phyloP scores from a whole-genome alignment of 306 rosid species.

The Abrus precatorius region DNA sequence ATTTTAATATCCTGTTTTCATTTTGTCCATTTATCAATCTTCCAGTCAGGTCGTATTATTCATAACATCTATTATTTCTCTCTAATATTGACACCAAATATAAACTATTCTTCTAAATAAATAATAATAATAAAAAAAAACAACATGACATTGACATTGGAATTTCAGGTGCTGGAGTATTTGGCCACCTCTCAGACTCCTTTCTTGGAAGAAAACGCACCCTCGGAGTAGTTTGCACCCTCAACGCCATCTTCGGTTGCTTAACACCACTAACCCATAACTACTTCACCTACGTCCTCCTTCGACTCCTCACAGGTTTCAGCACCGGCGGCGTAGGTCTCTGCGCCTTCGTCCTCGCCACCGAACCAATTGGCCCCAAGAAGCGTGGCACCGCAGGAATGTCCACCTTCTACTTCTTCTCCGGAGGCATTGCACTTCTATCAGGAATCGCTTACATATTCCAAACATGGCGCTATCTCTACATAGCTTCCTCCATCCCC shows the following conservation, averaged over 20 bases:
- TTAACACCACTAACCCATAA: slow-evolving; percentile 74
- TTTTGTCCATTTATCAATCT: too few species aligned
- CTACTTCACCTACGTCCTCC: slow-evolving; percentile 64
- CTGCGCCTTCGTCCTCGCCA: slow-evolving; percentile 82
- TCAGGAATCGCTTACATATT: slow-evolving; percentile 72
- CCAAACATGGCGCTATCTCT: slow-evolving; percentile 77
- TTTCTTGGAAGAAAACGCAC: slow-evolving; percentile 88
- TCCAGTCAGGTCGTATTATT: too few species aligned
- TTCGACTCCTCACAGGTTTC: slow-evolving; percentile 88
- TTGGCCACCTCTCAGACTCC: slow-evolving; percentile 93
- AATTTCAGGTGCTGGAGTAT: slow-evolving; percentile 85
- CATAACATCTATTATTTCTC: too few species aligned
- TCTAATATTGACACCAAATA: too few species aligned
- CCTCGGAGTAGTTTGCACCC: slow-evolving; percentile 70
- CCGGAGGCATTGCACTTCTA: slow-evolving; percentile 77
- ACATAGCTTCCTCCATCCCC: slow-evolving; percentile 77
- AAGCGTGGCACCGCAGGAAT: slow-evolving; percentile 80
- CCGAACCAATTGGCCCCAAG: slow-evolving; percentile 79
- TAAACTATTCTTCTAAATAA: too few species aligned
- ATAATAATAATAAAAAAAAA: not conserved
- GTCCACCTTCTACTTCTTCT: slow-evolving; percentile 97
- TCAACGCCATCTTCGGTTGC: slow-evolving; percentile 79
- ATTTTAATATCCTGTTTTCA: too few species aligned
- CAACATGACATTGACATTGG: not conserved
- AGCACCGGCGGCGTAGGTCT: slow-evolving; percentile 92